phyloP scores from a whole-genome alignment of 345 rosid genomes.

The rapeseed (Brassica napus) region DNA sequence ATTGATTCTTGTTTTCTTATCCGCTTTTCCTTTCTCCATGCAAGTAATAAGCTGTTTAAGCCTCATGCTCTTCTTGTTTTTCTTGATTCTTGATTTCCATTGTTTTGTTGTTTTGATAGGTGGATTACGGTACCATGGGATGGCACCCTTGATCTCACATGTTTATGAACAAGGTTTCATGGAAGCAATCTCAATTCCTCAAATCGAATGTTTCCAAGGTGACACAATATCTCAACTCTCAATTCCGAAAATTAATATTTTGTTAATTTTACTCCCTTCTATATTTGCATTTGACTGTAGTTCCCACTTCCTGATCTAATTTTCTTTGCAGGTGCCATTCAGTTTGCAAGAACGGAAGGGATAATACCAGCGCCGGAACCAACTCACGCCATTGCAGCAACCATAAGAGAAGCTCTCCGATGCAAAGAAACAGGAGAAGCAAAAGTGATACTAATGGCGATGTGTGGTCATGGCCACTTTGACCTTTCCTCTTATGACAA shows the following conservation, averaged over 20 bases:
- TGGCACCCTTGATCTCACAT: conserved; percentile 91
- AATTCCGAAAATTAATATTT: too few species aligned
- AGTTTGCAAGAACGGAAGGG: conserved; percentile 86
- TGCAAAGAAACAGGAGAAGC: conserved; percentile 82
- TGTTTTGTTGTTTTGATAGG: conserved; percentile 46
- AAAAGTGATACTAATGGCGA: conserved; percentile 83
- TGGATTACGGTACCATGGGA: conserved; percentile 91
- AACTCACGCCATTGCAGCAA: conserved; percentile 90
- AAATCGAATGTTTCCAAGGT: conserved; percentile 85
- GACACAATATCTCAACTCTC: not conserved
- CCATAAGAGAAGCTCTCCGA: conserved; percentile 80
- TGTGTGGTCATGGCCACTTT: conserved; percentile 99
- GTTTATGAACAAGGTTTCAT: conserved; percentile 76
- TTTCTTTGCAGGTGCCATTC: conserved; percentile 67
- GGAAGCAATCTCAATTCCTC: conserved; percentile 90
- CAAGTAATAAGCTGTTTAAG: too few species aligned
- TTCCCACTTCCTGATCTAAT: not conserved
- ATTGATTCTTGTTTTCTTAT: too few species aligned
- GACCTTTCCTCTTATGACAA: conserved; percentile 81
- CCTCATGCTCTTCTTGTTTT: too few species aligned
- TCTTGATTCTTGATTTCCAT: not conserved
- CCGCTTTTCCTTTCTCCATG: too few species aligned
- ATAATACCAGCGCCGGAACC: conserved; percentile 94
- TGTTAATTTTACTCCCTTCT: not conserved
- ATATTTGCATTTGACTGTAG: not conserved